phyloP scores from a whole-genome alignment of 371 early-diverging fungal genomes.

The Dichotomocladium elegans region DNA sequence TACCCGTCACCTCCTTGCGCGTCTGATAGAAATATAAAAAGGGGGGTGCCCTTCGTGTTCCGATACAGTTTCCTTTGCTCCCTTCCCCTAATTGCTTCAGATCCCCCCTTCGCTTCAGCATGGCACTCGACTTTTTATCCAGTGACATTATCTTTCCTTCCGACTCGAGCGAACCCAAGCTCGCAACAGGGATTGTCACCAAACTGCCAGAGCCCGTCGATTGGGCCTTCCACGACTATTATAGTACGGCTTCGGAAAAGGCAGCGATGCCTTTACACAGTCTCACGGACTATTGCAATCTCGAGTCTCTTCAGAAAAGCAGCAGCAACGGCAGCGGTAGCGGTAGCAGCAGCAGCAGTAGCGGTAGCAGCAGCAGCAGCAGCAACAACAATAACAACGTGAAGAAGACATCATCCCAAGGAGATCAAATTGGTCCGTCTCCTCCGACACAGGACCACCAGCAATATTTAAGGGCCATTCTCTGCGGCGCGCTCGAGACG shows the following conservation, averaged over 20 bases:
- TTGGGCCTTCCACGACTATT: slow-evolving; percentile 39
- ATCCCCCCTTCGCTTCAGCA: not conserved
- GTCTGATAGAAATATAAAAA: not conserved
- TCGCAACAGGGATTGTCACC: slow-evolving; percentile 23
- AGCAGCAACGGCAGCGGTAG: not conserved
- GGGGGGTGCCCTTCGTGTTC: not conserved
- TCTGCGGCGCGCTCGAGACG: slow-evolving; percentile 22
- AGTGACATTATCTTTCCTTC: slow-evolving; percentile 43
- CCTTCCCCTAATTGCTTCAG: not conserved
- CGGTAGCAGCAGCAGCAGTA: not conserved
- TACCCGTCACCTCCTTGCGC: not conserved
- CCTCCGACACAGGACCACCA: slow-evolving; percentile 4
- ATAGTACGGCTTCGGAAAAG: slow-evolving; percentile 26
- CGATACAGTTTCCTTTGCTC: not conserved
- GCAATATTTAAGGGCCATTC: slow-evolving; percentile 20
- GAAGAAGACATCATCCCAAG: not conserved
- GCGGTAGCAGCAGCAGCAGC: slow-evolving; percentile 1
- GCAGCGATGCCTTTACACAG: slow-evolving; percentile 17
- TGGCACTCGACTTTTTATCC: slow-evolving; percentile 16
- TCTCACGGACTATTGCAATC: slow-evolving; percentile 11
- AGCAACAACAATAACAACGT: not conserved
- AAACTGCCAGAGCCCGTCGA: slow-evolving; percentile 38
- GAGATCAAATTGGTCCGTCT: not conserved
- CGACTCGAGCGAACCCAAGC: slow-evolving; percentile 32
- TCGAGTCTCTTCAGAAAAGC: not conserved